Conservation (phyloP, 805 yeast species). For the Saccharomycopsis sp. region DNA sequence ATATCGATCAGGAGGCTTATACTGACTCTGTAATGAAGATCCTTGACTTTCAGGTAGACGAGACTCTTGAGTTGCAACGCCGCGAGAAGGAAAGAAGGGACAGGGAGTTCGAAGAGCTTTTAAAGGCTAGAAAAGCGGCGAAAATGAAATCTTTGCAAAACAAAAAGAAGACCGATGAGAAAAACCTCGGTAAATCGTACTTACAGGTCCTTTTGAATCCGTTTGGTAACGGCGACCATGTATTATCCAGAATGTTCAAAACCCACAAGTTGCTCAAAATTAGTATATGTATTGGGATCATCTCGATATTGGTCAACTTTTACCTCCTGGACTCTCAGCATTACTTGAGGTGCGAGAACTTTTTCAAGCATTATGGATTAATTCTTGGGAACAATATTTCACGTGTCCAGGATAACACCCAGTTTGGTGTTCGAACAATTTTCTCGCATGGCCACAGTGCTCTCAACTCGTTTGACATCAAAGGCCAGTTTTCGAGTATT, state of each 20-base stretch:
- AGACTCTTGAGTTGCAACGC: constrained; percentile 4
- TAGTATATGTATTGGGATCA: constrained; percentile 11
- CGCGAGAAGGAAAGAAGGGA: constrained; percentile 11
- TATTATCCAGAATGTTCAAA: not conserved
- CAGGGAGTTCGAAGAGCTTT: constrained; percentile 7
- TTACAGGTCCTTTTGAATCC: constrained; percentile 6
- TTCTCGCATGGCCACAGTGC: not conserved
- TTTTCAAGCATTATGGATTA: not conserved
- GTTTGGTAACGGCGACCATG: not conserved
- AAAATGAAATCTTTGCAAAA: not conserved
- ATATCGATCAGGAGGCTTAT: not conserved
- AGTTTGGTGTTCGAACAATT: not conserved
- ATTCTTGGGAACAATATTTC: not conserved
- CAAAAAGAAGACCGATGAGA: not conserved
- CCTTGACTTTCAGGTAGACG: not conserved
- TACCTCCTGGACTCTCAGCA: constrained; percentile 1
- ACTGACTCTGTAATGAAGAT: not conserved
- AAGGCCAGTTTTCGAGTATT: not conserved
- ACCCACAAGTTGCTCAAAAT: constrained; percentile 5
- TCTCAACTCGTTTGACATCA: not conserved
- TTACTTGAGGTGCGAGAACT: not conserved
- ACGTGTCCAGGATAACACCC: not conserved
- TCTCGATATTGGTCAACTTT: constrained; percentile 12
- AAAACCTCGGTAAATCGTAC: not conserved
- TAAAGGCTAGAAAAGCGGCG: constrained; percentile 5